phyloP scores from a whole-genome alignment of 768 basidiomycete species.

The Tylopilus balloui region DNA sequence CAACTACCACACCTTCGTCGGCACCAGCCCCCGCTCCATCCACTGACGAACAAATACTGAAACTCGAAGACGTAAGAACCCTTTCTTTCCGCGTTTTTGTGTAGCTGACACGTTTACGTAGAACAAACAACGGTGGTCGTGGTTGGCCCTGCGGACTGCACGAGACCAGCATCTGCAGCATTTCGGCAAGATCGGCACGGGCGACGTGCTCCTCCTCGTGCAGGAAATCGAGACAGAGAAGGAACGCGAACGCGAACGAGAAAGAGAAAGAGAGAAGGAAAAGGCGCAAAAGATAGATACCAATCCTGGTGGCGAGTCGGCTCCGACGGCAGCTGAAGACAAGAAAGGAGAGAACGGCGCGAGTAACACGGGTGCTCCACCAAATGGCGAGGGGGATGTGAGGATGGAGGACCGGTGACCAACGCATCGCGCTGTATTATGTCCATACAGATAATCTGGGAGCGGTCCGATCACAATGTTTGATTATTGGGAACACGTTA shows the following conservation, averaged over 20 bases:
- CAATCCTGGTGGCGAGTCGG: conserved; percentile 32
- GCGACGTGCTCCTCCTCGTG: conserved; percentile 54
- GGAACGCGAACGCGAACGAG: conserved; percentile 37
- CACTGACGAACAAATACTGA: conserved; percentile 48
- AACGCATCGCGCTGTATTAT: not conserved
- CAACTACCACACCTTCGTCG: conserved; percentile 14
- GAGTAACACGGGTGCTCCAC: conserved; percentile 10
- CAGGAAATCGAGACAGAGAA: conserved; percentile 35
- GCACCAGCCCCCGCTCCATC: conserved; percentile 28
- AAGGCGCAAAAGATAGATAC: conserved; percentile 21
- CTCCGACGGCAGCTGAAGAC: conserved; percentile 25
- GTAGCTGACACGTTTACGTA: conserved; percentile 29
- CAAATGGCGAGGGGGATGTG: conserved; percentile 42
- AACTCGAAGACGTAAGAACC: conserved; percentile 56
- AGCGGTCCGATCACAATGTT: not conserved
- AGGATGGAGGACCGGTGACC: conserved; percentile 44
- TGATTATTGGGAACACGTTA: not conserved
- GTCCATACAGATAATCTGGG: not conserved
- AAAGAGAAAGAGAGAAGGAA: conserved; percentile 32
- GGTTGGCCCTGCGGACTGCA: conserved; percentile 75
- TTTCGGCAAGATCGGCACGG: conserved; percentile 79
- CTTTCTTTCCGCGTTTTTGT: not conserved
- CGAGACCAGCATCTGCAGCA: conserved; percentile 70
- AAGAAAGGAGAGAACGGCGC: conserved; percentile 20
- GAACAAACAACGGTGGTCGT: conserved; percentile 75